A percentile compares a stretch with the other conserved stretches of the same genome.
Evolutionary conservation across 345 rosid genomes (phyloP).

Genomic region (Angophora floribunda): DNA sequence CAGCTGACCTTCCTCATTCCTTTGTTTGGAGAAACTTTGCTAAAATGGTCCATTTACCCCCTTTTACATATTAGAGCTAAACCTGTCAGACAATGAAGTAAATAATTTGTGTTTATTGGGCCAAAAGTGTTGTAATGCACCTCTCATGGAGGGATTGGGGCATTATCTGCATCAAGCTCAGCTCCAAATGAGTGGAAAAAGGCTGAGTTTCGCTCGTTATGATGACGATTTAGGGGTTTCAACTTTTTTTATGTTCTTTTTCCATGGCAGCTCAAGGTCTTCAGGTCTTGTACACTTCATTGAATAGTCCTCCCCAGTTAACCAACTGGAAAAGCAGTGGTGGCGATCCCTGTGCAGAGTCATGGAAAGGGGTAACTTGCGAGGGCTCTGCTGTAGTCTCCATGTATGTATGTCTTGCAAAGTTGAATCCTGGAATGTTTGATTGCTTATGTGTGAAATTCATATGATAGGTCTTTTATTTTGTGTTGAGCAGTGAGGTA

Average conservation of each 20-base stretch:
- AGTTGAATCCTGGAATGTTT: background rate
- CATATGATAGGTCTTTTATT: constrained; percentile 2
- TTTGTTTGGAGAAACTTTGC: background rate
- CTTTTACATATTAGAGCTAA: background rate
- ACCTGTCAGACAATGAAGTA: background rate
- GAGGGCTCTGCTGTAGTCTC: constrained; percentile 85
- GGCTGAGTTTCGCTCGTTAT: background rate
- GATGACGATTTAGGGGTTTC: background rate
- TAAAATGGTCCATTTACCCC: background rate
- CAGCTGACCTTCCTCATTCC: background rate
- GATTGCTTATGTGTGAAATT: background rate
- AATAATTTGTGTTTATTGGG: background rate
- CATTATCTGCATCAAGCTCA: background rate
- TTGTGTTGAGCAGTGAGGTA: constrained; percentile 43
- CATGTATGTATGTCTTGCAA: constrained; percentile 32
- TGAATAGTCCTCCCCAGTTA: constrained; percentile 75
- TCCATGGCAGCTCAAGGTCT: constrained; percentile 68
- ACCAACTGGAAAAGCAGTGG: constrained; percentile 77
- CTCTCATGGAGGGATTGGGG: background rate
- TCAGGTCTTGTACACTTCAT: constrained; percentile 69
- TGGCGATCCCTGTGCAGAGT: constrained; percentile 93
- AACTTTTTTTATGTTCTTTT: background rate
- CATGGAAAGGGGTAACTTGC: constrained; percentile 92
- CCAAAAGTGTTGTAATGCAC: background rate
- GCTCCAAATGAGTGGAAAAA: background rate